Percentiles rank a stretch among this genome's conserved stretches.
Conservation (phyloP, 768 basidiomycete genomes). For the Suillus sp. region DNA sequence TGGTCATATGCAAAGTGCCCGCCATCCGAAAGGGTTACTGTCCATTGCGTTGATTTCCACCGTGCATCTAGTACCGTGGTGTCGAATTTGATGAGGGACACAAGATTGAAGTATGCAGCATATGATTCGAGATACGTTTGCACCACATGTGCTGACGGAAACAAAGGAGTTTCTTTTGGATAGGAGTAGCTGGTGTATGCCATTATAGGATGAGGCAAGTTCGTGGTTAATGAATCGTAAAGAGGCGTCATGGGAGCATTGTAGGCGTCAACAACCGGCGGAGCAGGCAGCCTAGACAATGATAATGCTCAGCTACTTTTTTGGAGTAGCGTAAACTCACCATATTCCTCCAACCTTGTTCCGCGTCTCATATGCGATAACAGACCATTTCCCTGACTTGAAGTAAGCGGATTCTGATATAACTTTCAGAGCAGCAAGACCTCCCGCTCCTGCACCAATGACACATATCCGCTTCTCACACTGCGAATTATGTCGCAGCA, state of each 20-base stretch:
- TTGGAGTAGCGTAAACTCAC: slow-evolving; percentile 40
- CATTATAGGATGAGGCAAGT: slow-evolving; percentile 81
- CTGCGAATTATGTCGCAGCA: not conserved
- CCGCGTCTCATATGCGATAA: slow-evolving; percentile 64
- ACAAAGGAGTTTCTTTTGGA: slow-evolving; percentile 72
- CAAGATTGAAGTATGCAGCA: slow-evolving; percentile 60
- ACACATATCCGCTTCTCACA: slow-evolving; percentile 56
- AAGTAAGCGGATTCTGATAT: slow-evolving; percentile 60
- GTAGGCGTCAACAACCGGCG: slow-evolving; percentile 45
- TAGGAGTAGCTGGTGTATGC: slow-evolving; percentile 63
- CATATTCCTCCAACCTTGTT: slow-evolving; percentile 75
- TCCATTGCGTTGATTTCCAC: slow-evolving; percentile 50
- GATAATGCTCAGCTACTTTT: slow-evolving; percentile 1
- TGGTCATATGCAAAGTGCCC: slow-evolving; percentile 53
- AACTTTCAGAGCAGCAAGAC: slow-evolving; percentile 69
- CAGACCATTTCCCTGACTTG: slow-evolving; percentile 62
- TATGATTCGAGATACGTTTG: slow-evolving; percentile 71
- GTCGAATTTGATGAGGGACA: slow-evolving; percentile 62
- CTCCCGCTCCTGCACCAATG: slow-evolving; percentile 77
- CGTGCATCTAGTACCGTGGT: slow-evolving; percentile 51
- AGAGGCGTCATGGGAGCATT: slow-evolving; percentile 58
- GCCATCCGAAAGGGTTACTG: slow-evolving; percentile 43
- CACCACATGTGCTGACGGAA: slow-evolving; percentile 61
- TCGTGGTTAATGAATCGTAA: slow-evolving; percentile 82
- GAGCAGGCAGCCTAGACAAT: slow-evolving; percentile 54